Conservation (phyloP, 2,329 filamentous ascomycete species). For the Colletotrichum gloeosporioides region DNA sequence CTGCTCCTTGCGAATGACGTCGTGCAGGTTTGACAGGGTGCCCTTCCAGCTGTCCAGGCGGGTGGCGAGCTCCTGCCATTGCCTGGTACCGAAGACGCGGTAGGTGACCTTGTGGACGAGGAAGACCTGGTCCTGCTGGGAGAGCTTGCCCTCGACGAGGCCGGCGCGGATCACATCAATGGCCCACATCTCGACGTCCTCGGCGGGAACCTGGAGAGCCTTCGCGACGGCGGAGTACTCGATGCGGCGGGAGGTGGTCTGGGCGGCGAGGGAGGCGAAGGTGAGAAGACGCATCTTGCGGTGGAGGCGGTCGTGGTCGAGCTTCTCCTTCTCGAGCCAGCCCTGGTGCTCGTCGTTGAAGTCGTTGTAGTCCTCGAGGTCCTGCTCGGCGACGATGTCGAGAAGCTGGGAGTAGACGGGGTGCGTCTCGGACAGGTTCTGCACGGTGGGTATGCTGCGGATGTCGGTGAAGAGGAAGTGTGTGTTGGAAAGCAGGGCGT, state of each 20-base stretch:
- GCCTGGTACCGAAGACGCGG: conserved; percentile 96
- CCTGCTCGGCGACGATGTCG: conserved; percentile 93
- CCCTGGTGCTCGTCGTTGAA: conserved; percentile 91
- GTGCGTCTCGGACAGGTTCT: conserved; percentile 85
- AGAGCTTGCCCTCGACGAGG: conserved; percentile 94
- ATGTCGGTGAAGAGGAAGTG: conserved; percentile 81
- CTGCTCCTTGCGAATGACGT: conserved; percentile 81
- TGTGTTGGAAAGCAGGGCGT: conserved; percentile 56
- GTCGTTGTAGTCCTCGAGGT: conserved; percentile 93
- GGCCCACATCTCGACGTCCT: conserved; percentile 97
- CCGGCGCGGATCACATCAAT: conserved; percentile 97
- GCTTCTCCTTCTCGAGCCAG: conserved; percentile 78
- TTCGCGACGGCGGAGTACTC: conserved; percentile 86
- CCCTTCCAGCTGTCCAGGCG: conserved; percentile 90
- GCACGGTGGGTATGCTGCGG: conserved; percentile 80
- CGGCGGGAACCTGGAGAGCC: conserved; percentile 79
- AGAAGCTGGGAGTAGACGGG: conserved; percentile 88
- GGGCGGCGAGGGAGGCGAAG: conserved; percentile 86
- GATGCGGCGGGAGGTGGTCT: conserved; percentile 83
- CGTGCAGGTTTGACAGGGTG: conserved; percentile 79
- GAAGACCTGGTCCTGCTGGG: conserved; percentile 91
- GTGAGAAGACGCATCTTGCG: conserved; percentile 97
- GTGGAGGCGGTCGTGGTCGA: conserved; percentile 77
- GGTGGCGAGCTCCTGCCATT: conserved; percentile 94
- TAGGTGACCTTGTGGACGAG: conserved; percentile 95